Evolutionary conservation across 2,329 filamentous ascomycete species (phyloP).

Genomic region (Fusarium metavorans): DNA sequence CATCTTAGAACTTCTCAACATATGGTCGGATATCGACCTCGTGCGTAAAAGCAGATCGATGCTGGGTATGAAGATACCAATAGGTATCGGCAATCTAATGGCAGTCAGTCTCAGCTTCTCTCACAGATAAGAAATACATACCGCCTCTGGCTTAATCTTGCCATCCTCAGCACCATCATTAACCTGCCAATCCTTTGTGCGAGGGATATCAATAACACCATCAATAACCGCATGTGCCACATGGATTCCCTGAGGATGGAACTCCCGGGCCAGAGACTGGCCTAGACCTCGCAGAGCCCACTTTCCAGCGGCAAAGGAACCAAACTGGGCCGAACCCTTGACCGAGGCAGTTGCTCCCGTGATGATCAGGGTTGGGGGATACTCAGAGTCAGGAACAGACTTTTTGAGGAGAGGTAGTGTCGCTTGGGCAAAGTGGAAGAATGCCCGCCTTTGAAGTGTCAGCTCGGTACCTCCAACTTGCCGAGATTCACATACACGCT

Average conservation of each 20-base stretch:
- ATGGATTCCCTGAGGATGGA: conserved; percentile 86
- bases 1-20: conserved; percentile 80
- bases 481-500: conserved; percentile 58
- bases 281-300: conserved; percentile 81
- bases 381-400: conserved; percentile 61
- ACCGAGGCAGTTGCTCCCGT: conserved; percentile 88
- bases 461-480: not conserved
- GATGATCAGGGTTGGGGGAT: conserved; percentile 85
- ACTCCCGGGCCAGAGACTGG: conserved; percentile 84
- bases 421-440: conserved; percentile 81
- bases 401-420: conserved; percentile 78
- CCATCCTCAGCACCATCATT: conserved; percentile 63
- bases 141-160: conserved; percentile 81
- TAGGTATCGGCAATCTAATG: conserved; percentile 85
- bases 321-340: conserved; percentile 76
- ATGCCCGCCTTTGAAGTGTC: conserved; percentile 65
- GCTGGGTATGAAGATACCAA: conserved; percentile 86
- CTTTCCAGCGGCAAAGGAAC: conserved; percentile 81
- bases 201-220: conserved; percentile 84
- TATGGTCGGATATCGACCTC: conserved; percentile 85
- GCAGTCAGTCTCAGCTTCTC: not conserved
- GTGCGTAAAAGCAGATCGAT: conserved; percentile 81
- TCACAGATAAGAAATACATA: conserved; percentile 56
- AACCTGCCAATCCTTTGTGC: conserved; percentile 65
- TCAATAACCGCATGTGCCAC: conserved; percentile 87